Evolutionary conservation across 768 basidiomycete species (phyloP).

Genomic region (Lentinula sp.): DNA sequence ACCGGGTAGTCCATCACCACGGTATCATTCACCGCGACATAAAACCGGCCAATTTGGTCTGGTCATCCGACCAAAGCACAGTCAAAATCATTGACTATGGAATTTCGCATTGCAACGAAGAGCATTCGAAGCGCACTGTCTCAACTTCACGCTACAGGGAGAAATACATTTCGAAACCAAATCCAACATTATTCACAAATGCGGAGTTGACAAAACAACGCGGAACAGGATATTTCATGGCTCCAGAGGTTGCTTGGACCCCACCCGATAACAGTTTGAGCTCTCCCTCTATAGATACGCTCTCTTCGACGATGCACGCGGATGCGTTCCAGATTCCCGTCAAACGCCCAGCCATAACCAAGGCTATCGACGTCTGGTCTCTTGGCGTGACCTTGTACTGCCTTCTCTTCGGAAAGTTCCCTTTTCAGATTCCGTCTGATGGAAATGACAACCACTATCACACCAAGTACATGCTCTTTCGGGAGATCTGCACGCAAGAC

Average conservation of each 20-base stretch:
- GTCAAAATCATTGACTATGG: conserved; percentile 93
- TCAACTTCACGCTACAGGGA: not conserved
- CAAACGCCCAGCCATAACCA: conserved; percentile 33
- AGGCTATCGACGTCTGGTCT: conserved; percentile 42
- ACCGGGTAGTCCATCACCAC: conserved; percentile 27
- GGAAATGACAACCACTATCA: conserved; percentile 28
- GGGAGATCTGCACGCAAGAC: conserved; percentile 34
- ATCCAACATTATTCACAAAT: conserved; percentile 27
- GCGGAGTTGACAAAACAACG: conserved; percentile 31
- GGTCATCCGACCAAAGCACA: conserved; percentile 39
- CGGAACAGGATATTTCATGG: conserved; percentile 39
- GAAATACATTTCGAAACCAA: conserved; percentile 10
- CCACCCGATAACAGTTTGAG: conserved; percentile 14
- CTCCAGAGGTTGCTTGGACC: conserved; percentile 39
- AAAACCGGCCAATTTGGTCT: conserved; percentile 84
- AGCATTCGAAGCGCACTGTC: conserved; percentile 3
- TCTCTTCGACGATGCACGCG: not conserved
- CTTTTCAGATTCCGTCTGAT: conserved; percentile 30
- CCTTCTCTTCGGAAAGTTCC: conserved; percentile 37
- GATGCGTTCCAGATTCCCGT: not conserved
- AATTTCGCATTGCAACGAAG: conserved; percentile 14
- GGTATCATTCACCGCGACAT: conserved; percentile 85
- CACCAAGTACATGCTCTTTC: conserved; percentile 32
- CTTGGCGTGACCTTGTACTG: conserved; percentile 42
- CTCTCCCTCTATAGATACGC: not conserved